phyloP scores from a whole-genome alignment of 495 filamentous ascomycete species.

The Hypoxylon rickii region DNA sequence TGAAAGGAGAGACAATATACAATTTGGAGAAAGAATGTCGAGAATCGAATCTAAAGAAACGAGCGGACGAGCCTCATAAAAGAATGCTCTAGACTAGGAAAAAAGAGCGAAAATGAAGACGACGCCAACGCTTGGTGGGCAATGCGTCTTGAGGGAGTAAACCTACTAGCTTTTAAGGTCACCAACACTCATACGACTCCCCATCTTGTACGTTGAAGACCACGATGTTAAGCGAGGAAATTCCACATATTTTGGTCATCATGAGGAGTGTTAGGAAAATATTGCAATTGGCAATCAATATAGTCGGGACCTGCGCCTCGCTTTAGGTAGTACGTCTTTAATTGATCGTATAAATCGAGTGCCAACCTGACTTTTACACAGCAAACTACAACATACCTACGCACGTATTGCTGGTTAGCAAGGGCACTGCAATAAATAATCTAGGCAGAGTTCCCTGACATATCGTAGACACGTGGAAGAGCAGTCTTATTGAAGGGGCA shows the following conservation, averaged over 20 bases:
- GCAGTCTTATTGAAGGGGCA: conserved; percentile 13
- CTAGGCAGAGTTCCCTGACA: background rate
- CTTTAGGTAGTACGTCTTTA: background rate
- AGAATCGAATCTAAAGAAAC: conserved; percentile 10
- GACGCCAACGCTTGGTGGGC: conserved; percentile 2
- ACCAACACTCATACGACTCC: background rate
- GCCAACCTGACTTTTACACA: too few relatives aligned
- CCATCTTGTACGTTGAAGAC: background rate
- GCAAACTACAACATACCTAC: background rate
- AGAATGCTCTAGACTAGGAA: conserved; percentile 7
- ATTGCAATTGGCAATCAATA: background rate
- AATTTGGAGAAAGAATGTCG: conserved; percentile 5
- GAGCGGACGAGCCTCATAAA: conserved; percentile 18
- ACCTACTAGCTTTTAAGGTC: conserved; percentile 12
- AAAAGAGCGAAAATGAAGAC: conserved; percentile 21
- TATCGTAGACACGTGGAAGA: background rate
- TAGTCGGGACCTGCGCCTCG: conserved; percentile 19
- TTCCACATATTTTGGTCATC: too few relatives aligned
- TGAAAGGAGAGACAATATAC: conserved; percentile 8
- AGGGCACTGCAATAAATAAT: background rate
- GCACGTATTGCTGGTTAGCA: background rate
- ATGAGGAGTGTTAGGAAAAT: background rate
- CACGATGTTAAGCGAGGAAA: background rate
- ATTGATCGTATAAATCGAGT: background rate
- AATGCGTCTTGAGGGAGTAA: background rate